phyloP scores from a whole-genome alignment of 2,329 filamentous ascomycete genomes.

The Phyllosticta citrichinensis region DNA sequence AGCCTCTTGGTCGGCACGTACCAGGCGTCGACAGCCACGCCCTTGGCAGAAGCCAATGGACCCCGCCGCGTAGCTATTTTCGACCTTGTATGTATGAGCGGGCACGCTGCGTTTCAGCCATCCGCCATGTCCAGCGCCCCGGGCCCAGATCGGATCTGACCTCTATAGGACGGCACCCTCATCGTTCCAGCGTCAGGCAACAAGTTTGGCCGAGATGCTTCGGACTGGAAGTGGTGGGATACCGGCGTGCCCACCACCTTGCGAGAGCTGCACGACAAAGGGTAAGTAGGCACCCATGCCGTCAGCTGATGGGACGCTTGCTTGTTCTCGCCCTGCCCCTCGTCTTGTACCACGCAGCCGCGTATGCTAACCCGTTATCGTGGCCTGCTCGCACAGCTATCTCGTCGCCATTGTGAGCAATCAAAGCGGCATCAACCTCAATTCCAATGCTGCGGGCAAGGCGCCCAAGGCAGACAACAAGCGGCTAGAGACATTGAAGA shows the following conservation, averaged over 20 bases:
- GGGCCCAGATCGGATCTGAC: conserved; percentile 5
- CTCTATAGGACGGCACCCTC: conserved; percentile 68
- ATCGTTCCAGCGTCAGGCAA: conserved; percentile 74
- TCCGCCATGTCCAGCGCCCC: neutral
- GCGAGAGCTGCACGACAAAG: conserved; percentile 58
- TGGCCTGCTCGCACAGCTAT: conserved; percentile 43
- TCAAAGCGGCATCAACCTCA: conserved; percentile 71
- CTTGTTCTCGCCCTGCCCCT: conserved; percentile 1
- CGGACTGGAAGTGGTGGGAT: conserved; percentile 96
- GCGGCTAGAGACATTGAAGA: conserved; percentile 70
- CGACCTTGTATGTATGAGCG: conserved; percentile 25
- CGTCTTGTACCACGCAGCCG: conserved; percentile 3
- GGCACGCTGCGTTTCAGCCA: conserved; percentile 5
- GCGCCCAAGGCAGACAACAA: conserved; percentile 56
- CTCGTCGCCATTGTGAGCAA: conserved; percentile 76
- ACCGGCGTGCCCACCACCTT: conserved; percentile 56
- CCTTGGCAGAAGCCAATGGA: conserved; percentile 11
- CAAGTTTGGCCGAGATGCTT: conserved; percentile 57
- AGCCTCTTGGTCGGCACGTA: conserved; percentile 72
- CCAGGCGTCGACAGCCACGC: conserved; percentile 28
- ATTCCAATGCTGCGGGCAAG: conserved; percentile 46
- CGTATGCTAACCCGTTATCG: conserved; percentile 6
- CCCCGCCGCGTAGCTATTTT: conserved; percentile 26
- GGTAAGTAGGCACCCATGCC: conserved; percentile 34
- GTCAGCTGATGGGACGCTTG: conserved; percentile 10